These are phyloP conservation scores for Podila epigama DNA, from an alignment of 192 early-diverging fungal species.

Conservation along the genomic window DNA sequence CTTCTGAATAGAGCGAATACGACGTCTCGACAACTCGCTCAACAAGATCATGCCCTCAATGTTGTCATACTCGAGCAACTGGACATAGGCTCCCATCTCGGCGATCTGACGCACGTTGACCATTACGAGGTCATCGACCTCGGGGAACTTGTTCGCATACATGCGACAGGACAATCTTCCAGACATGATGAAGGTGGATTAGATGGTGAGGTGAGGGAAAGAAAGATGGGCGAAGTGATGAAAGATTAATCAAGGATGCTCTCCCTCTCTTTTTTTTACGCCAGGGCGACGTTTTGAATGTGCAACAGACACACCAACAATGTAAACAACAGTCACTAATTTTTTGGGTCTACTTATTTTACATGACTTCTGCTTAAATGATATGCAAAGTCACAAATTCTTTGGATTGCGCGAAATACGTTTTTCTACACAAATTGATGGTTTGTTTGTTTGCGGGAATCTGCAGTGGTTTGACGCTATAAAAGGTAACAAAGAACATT, in stretches of 20 bases:
- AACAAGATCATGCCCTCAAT: slow-evolving; percentile 98
- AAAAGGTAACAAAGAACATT: no score
- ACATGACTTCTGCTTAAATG: no score
- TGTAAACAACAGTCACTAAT: not conserved
- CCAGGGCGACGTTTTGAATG: no score
- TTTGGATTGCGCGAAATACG: no score
- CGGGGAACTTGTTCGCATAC: slow-evolving; percentile 94
- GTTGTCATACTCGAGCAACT: slow-evolving; percentile 94
- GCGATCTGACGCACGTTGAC: slow-evolving; percentile 95
- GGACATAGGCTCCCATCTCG: slow-evolving; percentile 96
- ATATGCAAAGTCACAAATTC: no score
- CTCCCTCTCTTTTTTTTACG: no score
- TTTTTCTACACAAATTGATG: no score
- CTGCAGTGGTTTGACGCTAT: no score
- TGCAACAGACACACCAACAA: not conserved
- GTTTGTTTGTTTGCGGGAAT: no score
- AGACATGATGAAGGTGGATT: slow-evolving; percentile 28
- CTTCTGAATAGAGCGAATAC: slow-evolving; percentile 97
- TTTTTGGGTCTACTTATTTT: no score
- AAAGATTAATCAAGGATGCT: not conserved
- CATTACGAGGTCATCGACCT: slow-evolving; percentile 96
- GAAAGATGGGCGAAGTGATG: not conserved
- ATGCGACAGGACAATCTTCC: slow-evolving; percentile 80
- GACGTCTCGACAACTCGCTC: slow-evolving; percentile 90
- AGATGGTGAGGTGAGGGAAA: not conserved